phyloP scores from a whole-genome alignment of 768 basidiomycete genomes.

The Mycena filopes region DNA sequence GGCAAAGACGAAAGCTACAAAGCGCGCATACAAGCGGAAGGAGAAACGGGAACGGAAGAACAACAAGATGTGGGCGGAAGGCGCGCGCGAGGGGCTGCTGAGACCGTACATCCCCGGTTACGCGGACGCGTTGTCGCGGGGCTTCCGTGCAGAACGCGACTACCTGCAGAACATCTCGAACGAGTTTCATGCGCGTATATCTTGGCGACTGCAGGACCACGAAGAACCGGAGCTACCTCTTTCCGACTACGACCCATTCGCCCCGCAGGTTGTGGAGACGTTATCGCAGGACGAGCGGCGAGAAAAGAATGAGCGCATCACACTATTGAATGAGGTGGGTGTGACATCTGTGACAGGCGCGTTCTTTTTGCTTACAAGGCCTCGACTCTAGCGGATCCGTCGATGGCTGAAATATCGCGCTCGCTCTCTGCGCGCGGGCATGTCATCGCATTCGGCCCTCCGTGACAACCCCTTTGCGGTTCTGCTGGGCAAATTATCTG shows the following conservation, averaged over 20 bases:
- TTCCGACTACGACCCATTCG: not conserved
- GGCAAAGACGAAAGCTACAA: not conserved
- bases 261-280: not conserved
- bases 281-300: not conserved
- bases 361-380: not conserved
- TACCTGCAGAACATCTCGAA: not conserved
- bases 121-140: conserved; percentile 8
- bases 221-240: conserved; percentile 17
- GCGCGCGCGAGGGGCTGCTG: conserved; percentile 1
- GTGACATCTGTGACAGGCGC: not conserved
- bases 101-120: not conserved
- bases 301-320: not conserved
- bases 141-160: not conserved
- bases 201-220: conserved; percentile 9
- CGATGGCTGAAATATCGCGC: conserved; percentile 19
- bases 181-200: conserved; percentile 7
- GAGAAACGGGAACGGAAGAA: not conserved
- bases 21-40: not conserved
- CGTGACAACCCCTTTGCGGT: conserved; percentile 1
- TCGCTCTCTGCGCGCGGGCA: not conserved
- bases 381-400: conserved; percentile 4
- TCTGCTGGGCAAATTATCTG: not conserved
- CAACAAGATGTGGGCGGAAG: conserved; percentile 14
- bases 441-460: not conserved
- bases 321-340: not conserved